Base-by-base conservation (phyloP, 805 yeast species). In the Yamadazyma sp. region DNA sequence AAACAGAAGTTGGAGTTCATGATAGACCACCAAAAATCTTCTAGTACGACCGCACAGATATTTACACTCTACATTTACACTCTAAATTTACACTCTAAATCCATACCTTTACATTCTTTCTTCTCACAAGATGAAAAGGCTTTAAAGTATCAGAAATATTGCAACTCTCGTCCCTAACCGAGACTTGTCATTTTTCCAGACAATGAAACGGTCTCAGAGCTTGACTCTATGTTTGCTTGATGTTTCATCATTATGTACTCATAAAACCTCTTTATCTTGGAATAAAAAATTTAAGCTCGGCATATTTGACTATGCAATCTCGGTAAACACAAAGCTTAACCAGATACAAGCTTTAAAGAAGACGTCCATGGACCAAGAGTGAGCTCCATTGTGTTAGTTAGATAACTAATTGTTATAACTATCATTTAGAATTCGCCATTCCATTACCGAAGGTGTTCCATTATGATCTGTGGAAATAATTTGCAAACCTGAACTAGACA, bases 151-250 rank as follows among this genome's bases (percentile, higher is more conserved):
- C 69, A 63, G 68, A 64, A 62, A 41, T 48, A 34, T 42, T 72
- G 85, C 85, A 80, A 77, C 61, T 80, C 85, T 82, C 89, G 78
- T 82, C 90, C 76, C 49, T 54, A 60, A 58, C 50, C 44, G 36
- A 24, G 53, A 49, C 70, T 66, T 45, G 66, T 60, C 72, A 66
- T 66, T 62, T 66, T 66, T 66, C 72, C 72, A 66, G 71, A 56
- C 71, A 50, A 64, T 67, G 69, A 59, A 49, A 43, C 22, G 62
- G 60, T 70, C 82, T 82, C 86, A 73, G 90, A 82, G 89, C 90
- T 82, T 82, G 90, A 82, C 90, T 82, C 90, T 81, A 81, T 80
- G 85, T 80, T 78, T 81, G 84, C 75, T 77, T 70, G 61, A 70
- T 77, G 62, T 81, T 75, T 82, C 90, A 82, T 82, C 90, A 82